phyloP scores from a whole-genome alignment of 306 rosid species.

The Fagus sylvatica region DNA sequence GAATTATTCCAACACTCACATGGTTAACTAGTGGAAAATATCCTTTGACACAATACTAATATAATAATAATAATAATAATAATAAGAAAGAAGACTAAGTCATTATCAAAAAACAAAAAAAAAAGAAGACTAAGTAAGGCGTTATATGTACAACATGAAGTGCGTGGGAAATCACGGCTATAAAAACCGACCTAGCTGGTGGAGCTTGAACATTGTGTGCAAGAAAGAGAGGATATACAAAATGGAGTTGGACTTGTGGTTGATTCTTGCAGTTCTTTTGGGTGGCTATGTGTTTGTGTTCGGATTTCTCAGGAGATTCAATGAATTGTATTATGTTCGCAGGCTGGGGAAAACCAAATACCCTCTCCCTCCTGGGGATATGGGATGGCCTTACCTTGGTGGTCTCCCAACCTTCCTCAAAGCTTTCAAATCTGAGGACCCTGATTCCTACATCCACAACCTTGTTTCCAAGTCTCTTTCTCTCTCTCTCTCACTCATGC shows the following conservation, averaged over 20 bases:
- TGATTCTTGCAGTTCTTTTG: background rate
- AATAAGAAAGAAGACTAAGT: no score
- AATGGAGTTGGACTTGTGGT: background rate
- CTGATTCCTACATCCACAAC: slow-evolving; percentile 18
- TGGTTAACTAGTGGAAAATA: no score
- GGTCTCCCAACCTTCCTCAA: background rate
- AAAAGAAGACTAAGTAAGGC: background rate
- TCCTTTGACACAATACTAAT: no score
- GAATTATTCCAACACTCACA: no score
- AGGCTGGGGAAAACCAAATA: slow-evolving; percentile 4
- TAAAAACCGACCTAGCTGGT: background rate
- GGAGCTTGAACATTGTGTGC: background rate
- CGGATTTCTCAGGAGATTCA: slow-evolving; percentile 6
- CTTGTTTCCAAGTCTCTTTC: slow-evolving; percentile 18
- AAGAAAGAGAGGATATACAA: background rate
- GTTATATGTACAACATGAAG: no score
- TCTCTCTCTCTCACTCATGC: background rate
- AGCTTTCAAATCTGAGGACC: slow-evolving; percentile 16
- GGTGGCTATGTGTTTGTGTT: slow-evolving; percentile 22
- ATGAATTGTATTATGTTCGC: slow-evolving; percentile 5
- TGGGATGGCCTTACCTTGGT: slow-evolving; percentile 29
- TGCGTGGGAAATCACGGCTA: background rate
- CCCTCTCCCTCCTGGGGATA: slow-evolving; percentile 25
- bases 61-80: no score
- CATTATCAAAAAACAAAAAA: no score